phyloP scores from a whole-genome alignment of 768 basidiomycete species.

The Clathrus columnatus region DNA sequence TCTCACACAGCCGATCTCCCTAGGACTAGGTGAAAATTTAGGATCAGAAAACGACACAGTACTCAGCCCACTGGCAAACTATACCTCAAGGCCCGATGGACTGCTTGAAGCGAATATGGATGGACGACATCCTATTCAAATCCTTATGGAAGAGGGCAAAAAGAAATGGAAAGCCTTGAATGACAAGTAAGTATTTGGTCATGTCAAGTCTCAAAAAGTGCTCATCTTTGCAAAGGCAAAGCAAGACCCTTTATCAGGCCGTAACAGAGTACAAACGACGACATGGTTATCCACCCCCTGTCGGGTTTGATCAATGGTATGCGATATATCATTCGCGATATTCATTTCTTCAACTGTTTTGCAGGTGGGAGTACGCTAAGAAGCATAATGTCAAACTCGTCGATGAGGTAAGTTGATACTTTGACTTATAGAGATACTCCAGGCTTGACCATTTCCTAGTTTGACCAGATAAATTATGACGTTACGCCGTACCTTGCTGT shows the following conservation, averaged over 20 bases:
- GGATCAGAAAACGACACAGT: background rate
- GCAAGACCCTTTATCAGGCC: slow-evolving; percentile 23
- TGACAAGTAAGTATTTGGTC: background rate
- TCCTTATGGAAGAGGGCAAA: slow-evolving; percentile 7
- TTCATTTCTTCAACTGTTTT: background rate
- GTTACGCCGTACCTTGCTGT: slow-evolving; percentile 10
- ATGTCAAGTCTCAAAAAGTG: background rate
- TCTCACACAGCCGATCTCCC: too few species aligned
- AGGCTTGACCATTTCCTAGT: background rate
- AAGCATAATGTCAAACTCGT: slow-evolving; percentile 39
- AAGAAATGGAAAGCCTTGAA: slow-evolving; percentile 2
- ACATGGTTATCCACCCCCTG: slow-evolving; percentile 18
- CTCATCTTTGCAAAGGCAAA: slow-evolving; percentile 16
- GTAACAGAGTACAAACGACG: slow-evolving; percentile 22
- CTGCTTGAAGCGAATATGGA: slow-evolving; percentile 28
- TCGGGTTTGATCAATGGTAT: slow-evolving; percentile 25
- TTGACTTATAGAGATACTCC: too few species aligned
- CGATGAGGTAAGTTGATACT: slow-evolving; percentile 32
- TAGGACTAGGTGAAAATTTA: too few species aligned
- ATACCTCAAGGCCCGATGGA: slow-evolving; percentile 20
- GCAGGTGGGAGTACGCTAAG: slow-evolving; percentile 34
- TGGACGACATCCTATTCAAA: slow-evolving; percentile 33
- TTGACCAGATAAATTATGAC: slow-evolving; percentile 10
- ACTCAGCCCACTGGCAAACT: background rate
- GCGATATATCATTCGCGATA: too few species aligned